phyloP scores from a whole-genome alignment of 495 filamentous ascomycete genomes.

The Aspergillus homomorphus region DNA sequence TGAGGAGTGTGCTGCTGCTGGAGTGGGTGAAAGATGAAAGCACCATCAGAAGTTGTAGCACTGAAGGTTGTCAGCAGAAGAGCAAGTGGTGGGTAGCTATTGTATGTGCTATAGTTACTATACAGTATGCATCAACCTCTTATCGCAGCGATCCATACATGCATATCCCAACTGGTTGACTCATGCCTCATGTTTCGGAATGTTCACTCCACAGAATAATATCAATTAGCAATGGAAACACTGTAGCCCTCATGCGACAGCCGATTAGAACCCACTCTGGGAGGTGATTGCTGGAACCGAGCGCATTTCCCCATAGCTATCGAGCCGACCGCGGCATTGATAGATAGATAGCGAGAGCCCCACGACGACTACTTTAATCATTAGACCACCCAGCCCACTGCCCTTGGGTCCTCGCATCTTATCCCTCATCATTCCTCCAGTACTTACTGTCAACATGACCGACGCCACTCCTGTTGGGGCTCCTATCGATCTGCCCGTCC shows the following conservation, averaged over 20 bases:
- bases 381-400: background rate
- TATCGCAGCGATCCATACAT: too few species aligned
- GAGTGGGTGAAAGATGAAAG: too few species aligned
- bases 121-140: too few species aligned
- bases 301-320: background rate
- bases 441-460: slow-evolving; percentile 38
- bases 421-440: slow-evolving; percentile 6
- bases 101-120: too few species aligned
- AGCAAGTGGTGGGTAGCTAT: too few species aligned
- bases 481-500: slow-evolving; percentile 67
- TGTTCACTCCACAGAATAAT: background rate
- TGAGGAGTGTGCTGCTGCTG: too few species aligned
- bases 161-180: too few species aligned
- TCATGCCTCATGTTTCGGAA: background rate
- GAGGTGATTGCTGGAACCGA: background rate
- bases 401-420: background rate
- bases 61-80: background rate
- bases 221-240: background rate
- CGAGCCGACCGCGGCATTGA: background rate
- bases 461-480: slow-evolving; percentile 23
- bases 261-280: background rate
- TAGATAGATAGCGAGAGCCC: background rate
- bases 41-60: too few species aligned
- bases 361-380: background rate
- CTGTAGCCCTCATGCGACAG: background rate